These are phyloP conservation scores for Amborella trichopoda DNA, from an alignment of 164 flowering plant genomes.

Conservation along the genomic window DNA sequence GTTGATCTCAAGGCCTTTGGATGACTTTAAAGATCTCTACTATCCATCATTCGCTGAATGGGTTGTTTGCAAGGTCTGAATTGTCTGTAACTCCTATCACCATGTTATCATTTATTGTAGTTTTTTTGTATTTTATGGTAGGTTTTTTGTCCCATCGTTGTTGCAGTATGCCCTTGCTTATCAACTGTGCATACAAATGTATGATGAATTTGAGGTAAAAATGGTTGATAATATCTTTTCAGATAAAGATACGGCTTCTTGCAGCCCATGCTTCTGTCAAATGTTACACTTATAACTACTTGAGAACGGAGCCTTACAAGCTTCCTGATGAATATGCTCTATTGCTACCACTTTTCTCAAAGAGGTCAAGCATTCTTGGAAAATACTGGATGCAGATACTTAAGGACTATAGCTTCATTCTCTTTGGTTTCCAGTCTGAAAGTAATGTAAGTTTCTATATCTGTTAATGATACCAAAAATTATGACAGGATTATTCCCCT, in stretches of 20 bases:
- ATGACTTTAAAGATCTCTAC: constrained; percentile 72
- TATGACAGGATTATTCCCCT: neutral
- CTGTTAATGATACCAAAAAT: neutral
- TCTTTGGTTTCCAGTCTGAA: constrained; percentile 41
- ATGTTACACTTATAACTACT: constrained; percentile 65
- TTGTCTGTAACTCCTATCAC: neutral
- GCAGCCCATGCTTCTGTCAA: constrained; percentile 98
- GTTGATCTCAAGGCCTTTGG: constrained; percentile 72
- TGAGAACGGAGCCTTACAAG: constrained; percentile 35
- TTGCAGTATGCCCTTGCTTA: no score
- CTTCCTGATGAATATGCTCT: constrained; percentile 60
- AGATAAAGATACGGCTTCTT: constrained; percentile 84
- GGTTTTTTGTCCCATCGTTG: no score
- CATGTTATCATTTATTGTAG: no score
- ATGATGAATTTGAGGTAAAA: no score
- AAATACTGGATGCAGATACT: constrained; percentile 63
- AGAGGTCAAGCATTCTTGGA: constrained; percentile 63
- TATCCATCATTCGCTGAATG: constrained; percentile 99
- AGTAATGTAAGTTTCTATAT: constrained; percentile 45
- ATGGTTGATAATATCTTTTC: no score
- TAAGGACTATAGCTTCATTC: constrained; percentile 51
- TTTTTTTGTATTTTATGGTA: no score
- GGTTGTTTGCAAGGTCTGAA: constrained; percentile 89
- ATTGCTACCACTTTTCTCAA: constrained; percentile 63
- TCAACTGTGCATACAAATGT: no score